These are phyloP conservation scores for Aspergillus egyptiacus DNA, from an alignment of 495 filamentous ascomycete genomes.

Conservation along the genomic window DNA sequence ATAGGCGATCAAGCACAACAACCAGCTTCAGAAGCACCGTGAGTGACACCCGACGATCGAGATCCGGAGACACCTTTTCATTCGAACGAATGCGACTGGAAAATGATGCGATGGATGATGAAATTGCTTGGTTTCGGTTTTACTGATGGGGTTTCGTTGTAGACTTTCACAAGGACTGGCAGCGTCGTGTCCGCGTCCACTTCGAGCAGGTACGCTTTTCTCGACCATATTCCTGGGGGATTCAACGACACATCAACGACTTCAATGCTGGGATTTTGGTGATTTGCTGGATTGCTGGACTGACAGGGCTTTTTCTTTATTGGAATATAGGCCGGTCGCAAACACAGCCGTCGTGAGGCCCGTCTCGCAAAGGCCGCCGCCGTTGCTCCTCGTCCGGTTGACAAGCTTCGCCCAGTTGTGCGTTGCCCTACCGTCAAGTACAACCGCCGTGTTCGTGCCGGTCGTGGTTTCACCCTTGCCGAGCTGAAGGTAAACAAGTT, in stretches of 20 bases:
- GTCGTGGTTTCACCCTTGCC: conserved; percentile 92
- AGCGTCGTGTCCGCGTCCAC: conserved; percentile 93
- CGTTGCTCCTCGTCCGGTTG: conserved; percentile 91
- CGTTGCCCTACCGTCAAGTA: conserved; percentile 95
- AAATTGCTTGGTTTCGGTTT: conserved; percentile 12
- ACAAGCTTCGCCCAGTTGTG: conserved; percentile 92
- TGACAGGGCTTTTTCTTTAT: neutral
- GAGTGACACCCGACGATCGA: conserved; percentile 37
- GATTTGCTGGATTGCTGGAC: conserved; percentile 18
- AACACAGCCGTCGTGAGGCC: conserved; percentile 81
- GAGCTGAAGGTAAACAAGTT: conserved; percentile 83
- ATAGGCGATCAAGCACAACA: conserved; percentile 99
- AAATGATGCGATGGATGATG: conserved; percentile 18
- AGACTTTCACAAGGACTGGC: conserved; percentile 99
- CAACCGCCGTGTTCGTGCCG: conserved; percentile 94
- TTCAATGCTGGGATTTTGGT: conserved; percentile 2
- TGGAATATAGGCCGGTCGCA: conserved; percentile 75
- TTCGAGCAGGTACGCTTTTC: conserved; percentile 87
- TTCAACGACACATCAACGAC: neutral
- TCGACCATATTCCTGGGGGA: conserved; percentile 10
- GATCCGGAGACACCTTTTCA: neutral
- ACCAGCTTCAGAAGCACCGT: conserved; percentile 98
- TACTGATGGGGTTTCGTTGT: conserved; percentile 27
- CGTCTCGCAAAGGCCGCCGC: conserved; percentile 87
- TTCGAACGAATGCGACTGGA: conserved; percentile 10